Evolutionary conservation across 371 early-diverging fungal genomes (phyloP).

Genomic region (Zancudomyces culisetae): DNA sequence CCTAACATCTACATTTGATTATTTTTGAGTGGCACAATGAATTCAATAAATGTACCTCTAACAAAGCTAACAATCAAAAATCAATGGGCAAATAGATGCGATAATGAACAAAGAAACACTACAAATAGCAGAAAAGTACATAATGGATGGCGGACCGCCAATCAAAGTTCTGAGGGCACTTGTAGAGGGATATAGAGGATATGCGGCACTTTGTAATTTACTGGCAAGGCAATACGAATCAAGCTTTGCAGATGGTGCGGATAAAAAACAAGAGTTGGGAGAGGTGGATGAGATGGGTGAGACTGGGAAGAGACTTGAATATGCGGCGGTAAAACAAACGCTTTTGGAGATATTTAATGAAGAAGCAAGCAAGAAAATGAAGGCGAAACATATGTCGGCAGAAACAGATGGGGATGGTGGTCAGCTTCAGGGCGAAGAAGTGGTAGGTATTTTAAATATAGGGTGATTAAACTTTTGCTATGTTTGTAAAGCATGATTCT

Average conservation of each 20-base stretch:
- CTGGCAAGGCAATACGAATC: too few relatives aligned
- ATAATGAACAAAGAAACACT: constrained; percentile 38
- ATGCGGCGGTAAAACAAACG: constrained; percentile 21
- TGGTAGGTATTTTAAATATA: too few relatives aligned
- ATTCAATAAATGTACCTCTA: too few relatives aligned
- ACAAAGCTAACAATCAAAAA: too few relatives aligned
- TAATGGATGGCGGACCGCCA: constrained; percentile 39
- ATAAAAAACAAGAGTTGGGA: too few relatives aligned
- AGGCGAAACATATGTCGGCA: constrained; percentile 12
- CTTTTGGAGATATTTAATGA: constrained; percentile 38
- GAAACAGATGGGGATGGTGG: neutral
- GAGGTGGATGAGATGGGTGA: too few relatives aligned
- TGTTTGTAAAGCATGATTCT: neutral
- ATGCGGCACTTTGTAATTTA: constrained; percentile 47
- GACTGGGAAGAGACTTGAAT: neutral
- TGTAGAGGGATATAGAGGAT: constrained; percentile 39
- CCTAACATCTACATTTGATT: too few relatives aligned
- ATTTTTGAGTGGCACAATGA: too few relatives aligned
- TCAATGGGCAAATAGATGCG: constrained; percentile 35
- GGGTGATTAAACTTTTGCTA: too few relatives aligned
- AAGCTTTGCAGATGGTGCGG: too few relatives aligned
- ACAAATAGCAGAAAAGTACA: constrained; percentile 26
- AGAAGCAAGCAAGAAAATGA: constrained; percentile 29
- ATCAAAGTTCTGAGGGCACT: constrained; percentile 36
- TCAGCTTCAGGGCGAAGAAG: too few relatives aligned